These are phyloP conservation scores for Thymus mandschuricus DNA, from an alignment of 257 asterid genomes.

Conservation along the genomic window DNA sequence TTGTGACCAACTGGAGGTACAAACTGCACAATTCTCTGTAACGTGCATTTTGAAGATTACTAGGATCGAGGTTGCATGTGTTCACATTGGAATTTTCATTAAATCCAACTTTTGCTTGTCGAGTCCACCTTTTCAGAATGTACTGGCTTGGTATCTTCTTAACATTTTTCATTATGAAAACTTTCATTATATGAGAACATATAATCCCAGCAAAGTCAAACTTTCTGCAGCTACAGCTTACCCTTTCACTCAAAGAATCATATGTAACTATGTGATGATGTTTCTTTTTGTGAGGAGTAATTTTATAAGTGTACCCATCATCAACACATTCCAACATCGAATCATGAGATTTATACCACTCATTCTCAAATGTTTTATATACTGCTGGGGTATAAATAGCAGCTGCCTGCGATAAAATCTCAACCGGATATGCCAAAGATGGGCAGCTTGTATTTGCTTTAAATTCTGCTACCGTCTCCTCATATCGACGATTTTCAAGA, in stretches of 20 bases:
- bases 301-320: not conserved
- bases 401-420: not conserved
- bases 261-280: not conserved
- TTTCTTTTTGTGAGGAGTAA: not conserved
- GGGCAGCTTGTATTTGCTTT: not conserved
- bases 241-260: not conserved
- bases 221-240: not conserved
- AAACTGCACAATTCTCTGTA: not conserved
- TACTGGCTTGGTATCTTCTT: not conserved
- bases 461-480: not conserved
- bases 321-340: not conserved
- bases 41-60: not conserved
- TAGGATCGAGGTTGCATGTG: not conserved
- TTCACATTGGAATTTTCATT: not conserved
- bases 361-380: not conserved
- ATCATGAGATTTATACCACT: constrained; percentile 4
- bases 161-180: not conserved
- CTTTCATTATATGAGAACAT: not conserved
- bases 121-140: not conserved
- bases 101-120: not conserved
- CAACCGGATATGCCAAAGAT: not conserved
- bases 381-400: not conserved
- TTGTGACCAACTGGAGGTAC: not conserved
- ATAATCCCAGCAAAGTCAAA: not conserved
- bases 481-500: not conserved